Conservation (phyloP, 1,284 basidiomycete species). For the Austropuccinia psidii region DNA sequence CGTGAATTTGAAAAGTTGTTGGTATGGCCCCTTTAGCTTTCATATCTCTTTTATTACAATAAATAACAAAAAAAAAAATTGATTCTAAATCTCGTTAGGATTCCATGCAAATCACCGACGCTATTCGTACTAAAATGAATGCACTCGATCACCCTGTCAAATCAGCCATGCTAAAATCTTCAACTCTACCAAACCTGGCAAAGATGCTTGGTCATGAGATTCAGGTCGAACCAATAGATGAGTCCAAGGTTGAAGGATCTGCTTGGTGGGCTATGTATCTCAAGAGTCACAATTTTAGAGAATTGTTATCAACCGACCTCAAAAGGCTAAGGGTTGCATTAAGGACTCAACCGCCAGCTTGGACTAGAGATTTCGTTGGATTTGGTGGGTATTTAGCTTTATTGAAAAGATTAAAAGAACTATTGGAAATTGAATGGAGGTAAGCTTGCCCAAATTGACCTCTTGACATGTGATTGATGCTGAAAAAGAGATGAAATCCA, state of each 20-base stretch:
- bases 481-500: slow-evolving; percentile 68
- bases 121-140: slow-evolving; percentile 64
- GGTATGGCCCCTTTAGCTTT: neutral
- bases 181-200: slow-evolving; percentile 52
- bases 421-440: slow-evolving; percentile 95
- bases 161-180: slow-evolving; percentile 79
- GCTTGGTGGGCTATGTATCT: slow-evolving; percentile 56
- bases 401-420: slow-evolving; percentile 76
- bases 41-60: neutral
- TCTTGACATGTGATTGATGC: slow-evolving; percentile 91
- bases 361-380: slow-evolving; percentile 83
- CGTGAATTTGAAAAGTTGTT: slow-evolving; percentile 34
- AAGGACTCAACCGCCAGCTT: slow-evolving; percentile 52
- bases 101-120: slow-evolving; percentile 71
- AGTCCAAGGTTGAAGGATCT: slow-evolving; percentile 53
- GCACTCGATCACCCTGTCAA: slow-evolving; percentile 73
- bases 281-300: slow-evolving; percentile 6
- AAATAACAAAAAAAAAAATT: neutral
- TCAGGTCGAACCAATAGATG: slow-evolving; percentile 21
- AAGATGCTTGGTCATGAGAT: neutral
- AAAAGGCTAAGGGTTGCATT: slow-evolving; percentile 37
- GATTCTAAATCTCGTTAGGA: slow-evolving; percentile 53
- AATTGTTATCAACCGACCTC: slow-evolving; percentile 5
- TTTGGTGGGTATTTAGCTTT: slow-evolving; percentile 77
- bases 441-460: slow-evolving; percentile 48